Evolutionary conservation across 2,329 filamentous ascomycete genomes (phyloP), one percentile per base, ranked within the genome.

Genomic region (Diplodia seriata): DNA sequence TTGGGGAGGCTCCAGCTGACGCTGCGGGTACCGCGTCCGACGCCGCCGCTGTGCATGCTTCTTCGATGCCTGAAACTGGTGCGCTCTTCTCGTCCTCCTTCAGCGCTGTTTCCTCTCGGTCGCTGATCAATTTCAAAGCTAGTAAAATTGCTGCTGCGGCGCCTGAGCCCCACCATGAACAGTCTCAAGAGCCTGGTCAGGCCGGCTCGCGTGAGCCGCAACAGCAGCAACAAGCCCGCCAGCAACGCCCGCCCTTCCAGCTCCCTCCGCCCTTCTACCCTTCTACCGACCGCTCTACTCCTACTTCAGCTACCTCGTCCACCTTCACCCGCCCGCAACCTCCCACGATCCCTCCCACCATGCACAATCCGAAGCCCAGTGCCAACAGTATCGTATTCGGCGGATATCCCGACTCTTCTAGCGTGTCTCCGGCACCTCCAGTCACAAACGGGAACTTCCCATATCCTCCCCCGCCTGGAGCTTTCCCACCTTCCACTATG

Each of bases 311-410:
- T 6, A 73, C 69, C 12, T 72, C 75, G n/a, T 69, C 68, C 7
- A 57, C 62, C 29, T 68, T 68, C 40, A 59, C 50, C 36, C 66
- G 43, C 33, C 67, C 49, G 54, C 69, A 36, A 33, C 69, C 63
- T 56, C 69, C 56, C 15, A 43, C 56, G 5, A 59, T 43, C 50
- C 57, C 61, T 23, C n/a, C 36, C 33, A 18, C 43, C 18, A 36
- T 64, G 36, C 65, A 67, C 54, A 66, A 70, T 12, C 70, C 66
- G 6, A 70, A 69, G 8, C 29, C 70, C 8, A 69, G 56, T 47
- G 64, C 71, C n/a, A 64, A 57, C 66, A 73, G 75, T 51, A 77
- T 81, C 51, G 75, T 80, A 26, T 83, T 82, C 70, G 77, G 78
- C 50, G 77, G 77, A 29, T 73, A 75, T 20, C 73, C 72, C 8